Percentiles rank a stretch among this genome's conserved stretches.
phyloP scores from a whole-genome alignment of 768 basidiomycete genomes.

The Cystobasidium onofrii region DNA sequence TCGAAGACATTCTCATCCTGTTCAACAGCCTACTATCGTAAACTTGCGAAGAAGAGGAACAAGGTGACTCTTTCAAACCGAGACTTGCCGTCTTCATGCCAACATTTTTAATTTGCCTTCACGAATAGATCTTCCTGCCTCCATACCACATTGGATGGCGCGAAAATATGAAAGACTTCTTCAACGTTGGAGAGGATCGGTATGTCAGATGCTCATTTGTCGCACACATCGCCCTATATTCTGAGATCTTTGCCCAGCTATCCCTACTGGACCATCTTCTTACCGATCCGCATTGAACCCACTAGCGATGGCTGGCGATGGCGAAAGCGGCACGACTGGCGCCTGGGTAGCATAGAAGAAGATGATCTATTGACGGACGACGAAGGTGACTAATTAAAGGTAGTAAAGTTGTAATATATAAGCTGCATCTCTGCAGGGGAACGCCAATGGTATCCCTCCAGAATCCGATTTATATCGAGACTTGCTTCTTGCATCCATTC shows the following conservation, averaged over 20 bases:
- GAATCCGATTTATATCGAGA: no score
- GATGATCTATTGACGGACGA: constrained; percentile 85
- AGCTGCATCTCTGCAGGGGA: no score
- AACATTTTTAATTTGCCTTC: not conserved
- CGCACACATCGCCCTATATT: no score
- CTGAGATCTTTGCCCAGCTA: constrained; percentile 50
- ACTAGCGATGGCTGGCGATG: constrained; percentile 76
- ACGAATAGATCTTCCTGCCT: constrained; percentile 66
- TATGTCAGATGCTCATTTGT: constrained; percentile 62
- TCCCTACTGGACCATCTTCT: constrained; percentile 64
- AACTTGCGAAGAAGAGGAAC: constrained; percentile 59
- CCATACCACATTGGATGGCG: constrained; percentile 76
- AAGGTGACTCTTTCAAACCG: constrained; percentile 47
- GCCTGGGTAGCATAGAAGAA: constrained; percentile 53
- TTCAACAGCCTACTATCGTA: constrained; percentile 61
- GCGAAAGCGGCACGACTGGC: constrained; percentile 62
- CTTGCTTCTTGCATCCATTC: no score
- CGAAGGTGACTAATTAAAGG: constrained; percentile 46
- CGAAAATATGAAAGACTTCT: constrained; percentile 71
- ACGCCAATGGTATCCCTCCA: no score
- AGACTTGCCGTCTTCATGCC: constrained; percentile 10
- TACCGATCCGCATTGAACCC: constrained; percentile 71
- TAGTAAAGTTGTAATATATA: not conserved
- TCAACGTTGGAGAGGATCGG: constrained; percentile 70
- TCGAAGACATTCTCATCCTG: no score